A percentile compares a stretch with the other conserved stretches of the same genome.
phyloP scores from a whole-genome alignment of 2,329 filamentous ascomycete genomes.

The Botrytis fragariae region DNA sequence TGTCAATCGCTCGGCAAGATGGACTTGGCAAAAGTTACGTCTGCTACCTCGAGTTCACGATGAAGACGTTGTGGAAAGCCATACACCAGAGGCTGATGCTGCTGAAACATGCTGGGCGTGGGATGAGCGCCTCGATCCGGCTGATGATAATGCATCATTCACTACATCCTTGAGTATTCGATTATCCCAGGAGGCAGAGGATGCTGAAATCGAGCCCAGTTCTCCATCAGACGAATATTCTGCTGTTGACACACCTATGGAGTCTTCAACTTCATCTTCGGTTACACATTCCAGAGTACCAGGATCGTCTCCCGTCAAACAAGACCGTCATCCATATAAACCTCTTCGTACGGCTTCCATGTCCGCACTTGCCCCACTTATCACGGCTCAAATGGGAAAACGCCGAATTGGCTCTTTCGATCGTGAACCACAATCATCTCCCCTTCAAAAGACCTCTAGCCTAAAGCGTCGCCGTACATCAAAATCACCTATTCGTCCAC shows the following conservation, averaged over 20 bases:
- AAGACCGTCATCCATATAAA: conserved; percentile 40
- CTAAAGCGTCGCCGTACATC: conserved; percentile 43
- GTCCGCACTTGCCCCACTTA: conserved; percentile 44
- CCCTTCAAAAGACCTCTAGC: conserved; percentile 16
- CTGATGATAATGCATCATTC: conserved; percentile 35
- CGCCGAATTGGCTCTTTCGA: conserved; percentile 49
- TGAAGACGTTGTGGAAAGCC: conserved; percentile 42
- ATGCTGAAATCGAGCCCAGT: conserved; percentile 25
- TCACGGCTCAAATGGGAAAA: conserved; percentile 41
- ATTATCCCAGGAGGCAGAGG: conserved; percentile 41
- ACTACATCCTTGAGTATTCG: conserved; percentile 45
- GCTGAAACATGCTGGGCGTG: conserved; percentile 66
- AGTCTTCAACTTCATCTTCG: conserved; percentile 35
- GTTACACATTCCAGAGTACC: conserved; percentile 12
- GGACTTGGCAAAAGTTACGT: conserved; percentile 70
- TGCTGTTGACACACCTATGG: conserved; percentile 31
- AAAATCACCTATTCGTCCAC: conserved; percentile 54
- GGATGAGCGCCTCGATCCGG: conserved; percentile 43
- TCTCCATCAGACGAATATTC: conserved; percentile 38
- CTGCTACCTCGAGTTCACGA: conserved; percentile 59
- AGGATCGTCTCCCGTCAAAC: conserved; percentile 29
- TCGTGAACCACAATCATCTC: conserved; percentile 32
- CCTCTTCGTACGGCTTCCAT: conserved; percentile 54
- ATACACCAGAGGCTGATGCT: conserved; percentile 60
- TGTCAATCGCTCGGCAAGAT: conserved; percentile 43